Evolutionary conservation across 495 filamentous ascomycete genomes (phyloP).

Genomic region (Penicillium dipodomyicola): DNA sequence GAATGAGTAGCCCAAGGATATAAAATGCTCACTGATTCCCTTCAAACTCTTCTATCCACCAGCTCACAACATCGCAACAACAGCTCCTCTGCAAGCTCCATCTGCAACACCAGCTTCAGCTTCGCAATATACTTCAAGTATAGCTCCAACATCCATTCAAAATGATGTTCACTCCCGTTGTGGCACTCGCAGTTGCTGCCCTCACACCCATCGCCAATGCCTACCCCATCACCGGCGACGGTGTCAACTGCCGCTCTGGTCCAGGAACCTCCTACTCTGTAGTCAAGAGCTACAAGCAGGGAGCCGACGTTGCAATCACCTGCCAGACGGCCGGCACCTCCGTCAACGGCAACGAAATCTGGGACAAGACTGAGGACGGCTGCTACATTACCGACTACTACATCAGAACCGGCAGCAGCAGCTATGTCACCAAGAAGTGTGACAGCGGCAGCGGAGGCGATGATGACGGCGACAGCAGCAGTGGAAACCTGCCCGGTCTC

Average conservation of each 20-base stretch:
- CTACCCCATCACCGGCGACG: slow-evolving; percentile 13
- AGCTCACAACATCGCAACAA: background rate
- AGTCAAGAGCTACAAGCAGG: slow-evolving; percentile 18
- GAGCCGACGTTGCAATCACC: slow-evolving; percentile 13
- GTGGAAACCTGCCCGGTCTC: slow-evolving; percentile 16
- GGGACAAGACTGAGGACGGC: slow-evolving; percentile 21
- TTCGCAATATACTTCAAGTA: background rate
- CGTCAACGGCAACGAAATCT: slow-evolving; percentile 17
- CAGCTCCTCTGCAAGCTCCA: background rate
- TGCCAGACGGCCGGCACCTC: slow-evolving; percentile 18
- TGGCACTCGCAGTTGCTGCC: slow-evolving; percentile 12
- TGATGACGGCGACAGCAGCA: background rate
- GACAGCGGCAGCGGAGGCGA: background rate
- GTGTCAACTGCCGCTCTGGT: slow-evolving; percentile 20
- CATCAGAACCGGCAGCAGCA: slow-evolving; percentile 8
- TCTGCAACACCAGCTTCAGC: slow-evolving; percentile 2
- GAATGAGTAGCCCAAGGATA: background rate
- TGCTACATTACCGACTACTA: slow-evolving; percentile 23
- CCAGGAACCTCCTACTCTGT: slow-evolving; percentile 19
- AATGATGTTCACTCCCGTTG: slow-evolving; percentile 13
- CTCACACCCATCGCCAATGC: slow-evolving; percentile 13
- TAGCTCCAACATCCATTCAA: background rate
- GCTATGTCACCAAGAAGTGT: slow-evolving; percentile 9
- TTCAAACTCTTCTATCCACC: background rate
- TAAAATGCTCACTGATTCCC: background rate